A percentile compares a stretch with the other conserved stretches of the same genome.
These are phyloP conservation scores for Neoboletus magnificus DNA, from an alignment of 768 basidiomycete species.

Conservation along the genomic window DNA sequence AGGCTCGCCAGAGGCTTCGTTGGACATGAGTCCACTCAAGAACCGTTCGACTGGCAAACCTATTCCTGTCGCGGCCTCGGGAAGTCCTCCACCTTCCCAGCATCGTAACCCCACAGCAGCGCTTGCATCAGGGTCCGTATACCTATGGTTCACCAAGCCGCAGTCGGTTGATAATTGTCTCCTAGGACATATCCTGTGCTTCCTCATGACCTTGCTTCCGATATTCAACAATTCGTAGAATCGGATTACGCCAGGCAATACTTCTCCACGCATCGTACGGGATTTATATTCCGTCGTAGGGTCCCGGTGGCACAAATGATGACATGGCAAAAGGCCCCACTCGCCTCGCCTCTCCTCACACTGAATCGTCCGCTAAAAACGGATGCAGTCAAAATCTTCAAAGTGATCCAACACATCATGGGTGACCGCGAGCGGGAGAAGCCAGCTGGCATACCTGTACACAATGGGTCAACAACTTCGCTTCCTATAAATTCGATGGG, in stretches of 20 bases:
- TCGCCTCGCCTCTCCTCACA: slow-evolving; percentile 72
- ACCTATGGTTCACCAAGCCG: not conserved
- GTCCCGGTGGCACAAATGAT: slow-evolving; percentile 86
- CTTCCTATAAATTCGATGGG: slow-evolving; percentile 41
- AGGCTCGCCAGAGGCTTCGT: slow-evolving; percentile 50
- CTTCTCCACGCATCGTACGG: slow-evolving; percentile 87
- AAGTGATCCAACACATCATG: slow-evolving; percentile 89
- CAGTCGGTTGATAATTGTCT: slow-evolving; percentile 10
- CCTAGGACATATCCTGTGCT: slow-evolving; percentile 71
- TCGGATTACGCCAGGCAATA: slow-evolving; percentile 84
- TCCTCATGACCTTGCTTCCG: slow-evolving; percentile 74
- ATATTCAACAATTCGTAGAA: slow-evolving; percentile 85
- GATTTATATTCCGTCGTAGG: slow-evolving; percentile 78
- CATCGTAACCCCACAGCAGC: slow-evolving; percentile 38
- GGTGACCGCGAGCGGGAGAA: slow-evolving; percentile 82
- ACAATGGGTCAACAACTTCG: slow-evolving; percentile 43
- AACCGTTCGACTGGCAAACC: slow-evolving; percentile 59
- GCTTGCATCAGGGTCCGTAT: slow-evolving; percentile 62
- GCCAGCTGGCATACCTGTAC: slow-evolving; percentile 45
- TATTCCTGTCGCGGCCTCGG: slow-evolving; percentile 50
- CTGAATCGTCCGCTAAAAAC: slow-evolving; percentile 62
- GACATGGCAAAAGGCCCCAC: slow-evolving; percentile 83
- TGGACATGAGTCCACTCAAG: slow-evolving; percentile 74
- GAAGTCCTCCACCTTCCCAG: slow-evolving; percentile 20
- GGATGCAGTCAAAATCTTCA: slow-evolving; percentile 84